Evolutionary conservation across 1,284 basidiomycete genomes (phyloP), one percentile per base, ranked within the genome.

Genomic region (Pulchroboletus neoregius): DNA sequence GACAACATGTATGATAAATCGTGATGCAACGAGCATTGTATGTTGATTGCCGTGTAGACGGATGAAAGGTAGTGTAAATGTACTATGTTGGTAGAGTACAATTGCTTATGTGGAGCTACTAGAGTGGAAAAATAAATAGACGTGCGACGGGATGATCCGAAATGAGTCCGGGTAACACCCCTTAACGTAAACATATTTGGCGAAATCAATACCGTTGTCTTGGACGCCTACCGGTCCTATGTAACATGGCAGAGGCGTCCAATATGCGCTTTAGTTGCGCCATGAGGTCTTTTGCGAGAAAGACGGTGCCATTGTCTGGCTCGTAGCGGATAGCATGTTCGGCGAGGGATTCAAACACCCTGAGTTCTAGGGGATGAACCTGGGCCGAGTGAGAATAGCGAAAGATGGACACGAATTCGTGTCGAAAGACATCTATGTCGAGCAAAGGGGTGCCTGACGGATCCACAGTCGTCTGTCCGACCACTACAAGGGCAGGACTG

Each of bases 381-480:
- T 71, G 68, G 11, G 61, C 61, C 35, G 64, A 63, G 52, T 79
- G 70, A 2, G 69, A 68, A 50, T 76, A 72, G 34, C 78, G 76
- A 55, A 81, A 81, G 39, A 81, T 78, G 51, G 75, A 75, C 58
- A 75, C 73, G 55, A 80, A 79, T 60, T 80, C 78, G 54, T 81
- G 78, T 36, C 71, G 71, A 61, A 80, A 81, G 45, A 81, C 38
- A 18, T 56, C 51, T 2, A 62, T 38, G 23, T 62, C 55, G 20
- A 67, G 45, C 12, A 50, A 18, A 5, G 51, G 43, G 2, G 51
- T 44, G 5, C 35, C 47, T 5, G 50, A 52, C 4, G 46, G 13
- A 34, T 54, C 53, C 5, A 40, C 40, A 15, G 39, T 37, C 5
- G 60, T 43, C 49, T 52, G 60, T 43, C 52, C 56, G 20, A 47